Conservation (phyloP, 2,329 filamentous ascomycete genomes). For the Fonsecaea pedrosoi region DNA sequence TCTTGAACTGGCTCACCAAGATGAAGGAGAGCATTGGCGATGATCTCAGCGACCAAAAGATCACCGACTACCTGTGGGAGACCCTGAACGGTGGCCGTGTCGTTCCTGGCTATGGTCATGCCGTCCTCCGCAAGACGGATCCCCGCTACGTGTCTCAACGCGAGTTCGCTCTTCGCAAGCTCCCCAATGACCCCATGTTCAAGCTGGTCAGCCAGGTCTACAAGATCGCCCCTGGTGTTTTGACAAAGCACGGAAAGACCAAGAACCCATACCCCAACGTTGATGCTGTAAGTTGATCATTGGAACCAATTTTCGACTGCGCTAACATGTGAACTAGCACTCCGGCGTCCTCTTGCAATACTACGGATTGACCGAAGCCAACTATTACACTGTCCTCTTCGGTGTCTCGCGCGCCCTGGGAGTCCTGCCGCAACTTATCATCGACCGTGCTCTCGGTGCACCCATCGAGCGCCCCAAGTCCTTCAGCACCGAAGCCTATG, state of each 20-base stretch:
- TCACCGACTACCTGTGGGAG: constrained; percentile 98
- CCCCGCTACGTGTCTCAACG: constrained; percentile 98
- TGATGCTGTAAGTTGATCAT: constrained; percentile 69
- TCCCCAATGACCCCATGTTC: constrained; percentile 99
- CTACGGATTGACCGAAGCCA: constrained; percentile 98
- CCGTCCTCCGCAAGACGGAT: constrained; percentile 99
- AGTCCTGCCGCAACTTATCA: constrained; percentile 99
- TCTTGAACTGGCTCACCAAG: constrained; percentile 98
- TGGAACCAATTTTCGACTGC: background rate
- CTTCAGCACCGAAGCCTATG: constrained; percentile 96
- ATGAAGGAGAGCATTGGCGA: constrained; percentile 96
- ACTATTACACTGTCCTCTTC: constrained; percentile 99
- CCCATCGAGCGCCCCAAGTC: constrained; percentile 99
- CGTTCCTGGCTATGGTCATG: constrained; percentile 97
- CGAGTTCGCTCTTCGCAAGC: constrained; percentile 91
- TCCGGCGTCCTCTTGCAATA: constrained; percentile 99
- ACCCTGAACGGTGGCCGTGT: constrained; percentile 96
- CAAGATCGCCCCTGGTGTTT: constrained; percentile 97
- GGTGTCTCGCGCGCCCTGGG: constrained; percentile 97
- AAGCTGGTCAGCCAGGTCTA: constrained; percentile 99
- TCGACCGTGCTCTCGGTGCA: constrained; percentile 94
- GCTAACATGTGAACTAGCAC: constrained; percentile 62
- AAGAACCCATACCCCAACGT: constrained; percentile 99
- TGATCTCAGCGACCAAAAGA: constrained; percentile 93
- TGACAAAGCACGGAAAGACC: constrained; percentile 99